A percentile compares a stretch with the other conserved stretches of the same genome.
Evolutionary conservation across 1,284 basidiomycete species (phyloP).

Genomic region (Ceratobasidium papillatum): DNA sequence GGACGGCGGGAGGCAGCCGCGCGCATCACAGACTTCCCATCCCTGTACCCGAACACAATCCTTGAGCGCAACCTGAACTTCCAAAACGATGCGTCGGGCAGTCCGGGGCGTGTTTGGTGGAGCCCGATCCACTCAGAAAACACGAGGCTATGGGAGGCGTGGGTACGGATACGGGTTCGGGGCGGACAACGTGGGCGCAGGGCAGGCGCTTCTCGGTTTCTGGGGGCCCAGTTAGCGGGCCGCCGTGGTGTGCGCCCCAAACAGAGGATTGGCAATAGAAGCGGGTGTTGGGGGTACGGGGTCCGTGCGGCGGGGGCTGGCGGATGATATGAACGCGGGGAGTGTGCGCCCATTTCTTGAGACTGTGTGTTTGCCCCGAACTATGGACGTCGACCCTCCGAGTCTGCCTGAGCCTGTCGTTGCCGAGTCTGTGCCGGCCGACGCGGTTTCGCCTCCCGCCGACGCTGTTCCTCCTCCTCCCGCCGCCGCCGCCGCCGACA

Average conservation of each 20-base stretch:
- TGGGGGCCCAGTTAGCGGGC: background rate
- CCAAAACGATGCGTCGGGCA: background rate
- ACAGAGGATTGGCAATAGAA: background rate
- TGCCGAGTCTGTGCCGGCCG: no score
- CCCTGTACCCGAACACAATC: no score
- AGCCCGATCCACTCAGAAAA: no score
- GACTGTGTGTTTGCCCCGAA: background rate
- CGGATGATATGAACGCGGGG: background rate
- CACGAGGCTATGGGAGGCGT: no score
- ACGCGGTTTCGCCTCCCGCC: no score
- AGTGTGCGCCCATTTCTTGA: background rate
- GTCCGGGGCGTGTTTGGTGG: background rate
- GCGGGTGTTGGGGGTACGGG: conserved; percentile 3
- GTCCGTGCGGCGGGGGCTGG: background rate
- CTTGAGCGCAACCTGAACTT: background rate
- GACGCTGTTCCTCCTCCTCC: background rate
- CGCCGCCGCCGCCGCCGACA: background rate
- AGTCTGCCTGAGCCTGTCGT: background rate
- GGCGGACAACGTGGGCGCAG: background rate
- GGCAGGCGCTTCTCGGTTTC: conserved; percentile 13
- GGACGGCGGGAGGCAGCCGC: no score
- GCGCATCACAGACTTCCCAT: background rate
- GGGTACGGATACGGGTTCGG: background rate
- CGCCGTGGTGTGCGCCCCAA: background rate
- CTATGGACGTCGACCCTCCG: background rate